Base-by-base conservation (phyloP, 2,329 filamentous ascomycete species). In the Thelonectria discophora region DNA sequence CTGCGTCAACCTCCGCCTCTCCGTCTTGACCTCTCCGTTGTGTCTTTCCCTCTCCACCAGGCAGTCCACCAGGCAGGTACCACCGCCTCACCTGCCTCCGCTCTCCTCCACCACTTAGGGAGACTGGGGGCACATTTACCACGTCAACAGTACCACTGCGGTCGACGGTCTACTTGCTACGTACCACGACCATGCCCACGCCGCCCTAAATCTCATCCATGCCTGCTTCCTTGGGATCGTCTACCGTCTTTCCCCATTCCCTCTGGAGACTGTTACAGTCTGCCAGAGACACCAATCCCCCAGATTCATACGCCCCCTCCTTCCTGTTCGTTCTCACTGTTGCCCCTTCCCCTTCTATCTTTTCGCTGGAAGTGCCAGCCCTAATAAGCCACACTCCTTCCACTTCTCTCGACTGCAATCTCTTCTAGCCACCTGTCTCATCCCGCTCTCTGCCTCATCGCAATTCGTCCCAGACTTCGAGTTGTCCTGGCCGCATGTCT, bases 181-280 rank as follows among this genome's bases (percentile, higher is more conserved):
- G 13, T 40, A 40, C 37, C 21, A 24, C 21, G 21, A 24, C 42
- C 15, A 45, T 8, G 18, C 62, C 66, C 66, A 52, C 51, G 56
- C 57, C 58, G 46, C 48, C 61, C 55, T 64, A 58, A 62, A 58
- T 61, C 57, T 55, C 69, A 66, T 69, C 62, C 66, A 68, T 69
- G 60, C 62, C 62, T 65, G 61, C 56, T 55, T 51, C 55, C 61
- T 66, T 64, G 49, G 34, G 69, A 69, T 71, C 67, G 64, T 49
- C 69, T 58, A 62, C 62, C 46, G 58, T 47, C 63, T 66, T 71
- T 70, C 67, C 63, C 66, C 46, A 66, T 69, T 71, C 53, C 58
- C 39, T 50, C 45, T 39, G 40, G 21, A 52, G 49, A 56, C 11
- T 40, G 10, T 10, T 18, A 61, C 42, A 43, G 39, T 69, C 57